Conservation (phyloP, 352 stramenopile genomes). For the Phytophthora sp. region DNA sequence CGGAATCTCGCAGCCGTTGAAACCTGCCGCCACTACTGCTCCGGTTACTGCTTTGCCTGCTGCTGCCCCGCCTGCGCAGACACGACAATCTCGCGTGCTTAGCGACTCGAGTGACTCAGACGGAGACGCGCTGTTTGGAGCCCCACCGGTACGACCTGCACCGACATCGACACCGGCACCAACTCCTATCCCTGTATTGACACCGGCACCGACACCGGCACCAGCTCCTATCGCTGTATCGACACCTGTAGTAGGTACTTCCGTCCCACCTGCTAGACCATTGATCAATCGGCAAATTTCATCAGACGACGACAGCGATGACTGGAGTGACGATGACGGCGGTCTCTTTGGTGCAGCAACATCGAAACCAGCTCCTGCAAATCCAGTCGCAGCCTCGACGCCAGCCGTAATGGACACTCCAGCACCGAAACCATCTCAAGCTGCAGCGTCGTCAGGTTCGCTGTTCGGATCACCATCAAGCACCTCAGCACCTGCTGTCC, state of each 20-base stretch:
- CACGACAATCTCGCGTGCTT: slow-evolving; percentile 37
- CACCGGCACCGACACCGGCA: slow-evolving; percentile 9
- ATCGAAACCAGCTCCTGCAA: slow-evolving; percentile 31
- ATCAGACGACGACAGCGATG: slow-evolving; percentile 61
- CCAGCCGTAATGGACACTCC: slow-evolving; percentile 17
- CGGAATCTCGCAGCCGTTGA: slow-evolving; percentile 35
- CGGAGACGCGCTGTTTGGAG: slow-evolving; percentile 63
- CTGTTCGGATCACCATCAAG: slow-evolving; percentile 34
- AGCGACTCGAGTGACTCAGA: slow-evolving; percentile 76
- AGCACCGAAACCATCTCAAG: slow-evolving; percentile 11
- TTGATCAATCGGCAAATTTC: slow-evolving; percentile 56
- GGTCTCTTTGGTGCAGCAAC: slow-evolving; percentile 56
- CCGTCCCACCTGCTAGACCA: slow-evolving; percentile 34
- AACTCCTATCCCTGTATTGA: slow-evolving; percentile 7
- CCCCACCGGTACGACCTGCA: slow-evolving; percentile 27
- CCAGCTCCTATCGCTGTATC: slow-evolving; percentile 9
- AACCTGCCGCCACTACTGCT: slow-evolving; percentile 22
- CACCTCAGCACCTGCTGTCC: slow-evolving; percentile 28
- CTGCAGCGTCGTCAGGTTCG: slow-evolving; percentile 20
- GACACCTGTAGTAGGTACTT: slow-evolving; percentile 1
- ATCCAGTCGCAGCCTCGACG: slow-evolving; percentile 23
- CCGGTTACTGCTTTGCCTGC: slow-evolving; percentile 7
- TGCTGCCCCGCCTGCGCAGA: slow-evolving; percentile 26
- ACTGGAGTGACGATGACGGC: slow-evolving; percentile 67
- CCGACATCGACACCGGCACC: slow-evolving; percentile 10